Base-by-base conservation (phyloP, 352 stramenopile species). In the Phytophthora cactorum region DNA sequence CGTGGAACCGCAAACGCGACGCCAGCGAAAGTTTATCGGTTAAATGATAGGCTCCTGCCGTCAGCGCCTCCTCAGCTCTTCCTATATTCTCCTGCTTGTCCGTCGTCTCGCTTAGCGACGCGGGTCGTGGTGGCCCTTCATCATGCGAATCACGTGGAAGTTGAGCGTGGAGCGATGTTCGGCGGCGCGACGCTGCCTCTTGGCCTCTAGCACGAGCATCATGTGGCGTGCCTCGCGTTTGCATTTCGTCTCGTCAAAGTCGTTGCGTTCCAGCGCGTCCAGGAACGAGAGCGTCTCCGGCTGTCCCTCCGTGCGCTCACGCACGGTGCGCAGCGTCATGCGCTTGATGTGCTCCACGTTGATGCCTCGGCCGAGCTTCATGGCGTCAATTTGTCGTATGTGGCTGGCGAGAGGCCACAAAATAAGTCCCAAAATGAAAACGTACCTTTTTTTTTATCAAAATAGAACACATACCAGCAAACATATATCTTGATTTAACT, bases 331-430 rank as follows among this genome's bases (percentile, higher is more conserved):
- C 80, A 92, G 79, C 72, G 88, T 96, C 88, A 96, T 96, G 77
- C 88, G 88, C 84, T 95, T 95, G 75, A 96, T 93, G 70, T 96
- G 88, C 77, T 94, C 88, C 69, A 90, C 79, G 58, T 87, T 91
- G 57, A 95, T 80, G 59, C 79, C 83, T 67, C 86, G 88, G 45
- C 81, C 70, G 57, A 95, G 82, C 82, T 92, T 95, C 86, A 95
- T 94, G 59, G 52, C 81, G 22, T 29, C 45, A 36, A 44, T 50
- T 39, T 60, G 29, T 32, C 17, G 31, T 72, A 54, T 65, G 58
- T 72, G 68, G 61, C 36, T 63, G 45, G 32, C 17, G 52, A 36
- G 36, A 38, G n/a, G 5, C 28, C 36, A 32, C 17, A 52, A 58
- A 66, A 64, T 55, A 39, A 49, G 46, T 55, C 10, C 27, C 28